Percentiles rank a stretch among this genome's conserved stretches.
Conservation (phyloP, 192 early-diverging fungal species). For the Gonapodya prolifera region DNA sequence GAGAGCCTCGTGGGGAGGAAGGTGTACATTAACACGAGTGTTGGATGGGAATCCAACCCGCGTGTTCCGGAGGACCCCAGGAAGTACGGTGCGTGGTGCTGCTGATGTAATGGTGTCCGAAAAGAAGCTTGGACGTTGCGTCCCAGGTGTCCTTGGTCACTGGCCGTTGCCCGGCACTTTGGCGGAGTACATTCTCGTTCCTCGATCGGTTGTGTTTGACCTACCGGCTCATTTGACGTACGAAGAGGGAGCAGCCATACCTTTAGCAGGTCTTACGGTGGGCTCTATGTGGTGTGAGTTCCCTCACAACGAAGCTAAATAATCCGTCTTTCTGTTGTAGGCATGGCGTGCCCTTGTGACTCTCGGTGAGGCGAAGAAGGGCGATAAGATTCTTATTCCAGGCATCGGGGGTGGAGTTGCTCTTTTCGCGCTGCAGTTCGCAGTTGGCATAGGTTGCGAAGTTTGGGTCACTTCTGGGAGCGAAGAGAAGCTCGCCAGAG, state of each 20-base stretch:
- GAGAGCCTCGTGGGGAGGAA: slow-evolving; percentile 15
- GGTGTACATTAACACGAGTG: slow-evolving; percentile 35
- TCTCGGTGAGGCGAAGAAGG: slow-evolving; percentile 33
- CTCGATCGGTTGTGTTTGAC: slow-evolving; percentile 25
- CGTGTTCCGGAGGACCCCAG: slow-evolving; percentile 34
- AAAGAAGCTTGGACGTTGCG: not conserved
- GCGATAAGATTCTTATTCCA: slow-evolving; percentile 19
- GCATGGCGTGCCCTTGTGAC: slow-evolving; percentile 47
- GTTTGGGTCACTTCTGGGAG: slow-evolving; percentile 58
- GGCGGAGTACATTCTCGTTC: slow-evolving; percentile 35
- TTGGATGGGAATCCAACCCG: slow-evolving; percentile 39
- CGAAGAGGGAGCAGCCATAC: slow-evolving; percentile 51
- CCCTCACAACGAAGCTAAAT: not conserved
- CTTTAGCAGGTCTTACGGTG: slow-evolving; percentile 47
- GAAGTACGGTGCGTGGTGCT: not conserved
- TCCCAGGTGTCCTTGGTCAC: slow-evolving; percentile 18
- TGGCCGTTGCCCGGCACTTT: slow-evolving; percentile 30
- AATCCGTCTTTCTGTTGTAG: not conserved
- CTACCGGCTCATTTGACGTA: slow-evolving; percentile 44
- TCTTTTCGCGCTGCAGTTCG: slow-evolving; percentile 49
- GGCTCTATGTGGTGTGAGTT: not conserved
- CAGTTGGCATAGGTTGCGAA: slow-evolving; percentile 48
- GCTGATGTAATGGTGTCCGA: not conserved
- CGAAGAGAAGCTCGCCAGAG: slow-evolving; percentile 44
- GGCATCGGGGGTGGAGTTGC: slow-evolving; percentile 71